These are phyloP conservation scores for Agaricus subrufescens DNA, from an alignment of 768 basidiomycete genomes.

Conservation along the genomic window DNA sequence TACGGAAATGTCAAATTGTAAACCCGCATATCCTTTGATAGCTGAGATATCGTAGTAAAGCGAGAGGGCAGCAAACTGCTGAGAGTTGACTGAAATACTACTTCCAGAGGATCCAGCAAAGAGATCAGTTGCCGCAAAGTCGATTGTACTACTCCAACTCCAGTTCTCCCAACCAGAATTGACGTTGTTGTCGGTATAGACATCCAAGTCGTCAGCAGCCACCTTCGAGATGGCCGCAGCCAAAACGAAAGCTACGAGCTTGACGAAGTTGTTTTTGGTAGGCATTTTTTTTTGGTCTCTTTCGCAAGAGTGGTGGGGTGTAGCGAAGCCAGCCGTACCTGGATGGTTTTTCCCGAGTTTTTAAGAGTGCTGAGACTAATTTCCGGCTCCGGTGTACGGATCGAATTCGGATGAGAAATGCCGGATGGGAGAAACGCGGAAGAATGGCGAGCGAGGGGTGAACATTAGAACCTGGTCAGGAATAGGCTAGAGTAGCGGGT, in stretches of 20 bases:
- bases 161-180: slow-evolving; percentile 46
- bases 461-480: not conserved
- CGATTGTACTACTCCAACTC: slow-evolving; percentile 42
- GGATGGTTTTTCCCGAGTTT: not conserved
- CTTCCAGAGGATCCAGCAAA: slow-evolving; percentile 36
- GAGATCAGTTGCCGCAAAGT: slow-evolving; percentile 41
- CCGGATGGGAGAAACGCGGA: slow-evolving; percentile 17
- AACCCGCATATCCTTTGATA: slow-evolving; percentile 40
- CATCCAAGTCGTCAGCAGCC: slow-evolving; percentile 29
- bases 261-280: slow-evolving; percentile 15
- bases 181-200: slow-evolving; percentile 39
- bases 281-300: not conserved
- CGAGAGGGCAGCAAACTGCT: slow-evolving; percentile 40
- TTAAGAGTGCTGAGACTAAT: not conserved
- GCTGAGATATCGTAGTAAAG: slow-evolving; percentile 34
- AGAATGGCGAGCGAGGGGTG: slow-evolving; percentile 6
- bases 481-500: not conserved
- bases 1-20: slow-evolving; percentile 48
- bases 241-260: slow-evolving; percentile 17
- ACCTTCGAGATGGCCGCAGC: slow-evolving; percentile 15
- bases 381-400: slow-evolving; percentile 10
- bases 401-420: slow-evolving; percentile 21
- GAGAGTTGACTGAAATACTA: slow-evolving; percentile 39
- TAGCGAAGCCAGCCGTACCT: not conserved
- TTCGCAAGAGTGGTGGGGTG: not conserved